Evolutionary conservation across 371 early-diverging fungal genomes (phyloP).

Genomic region (Rhizopus microsporus): DNA sequence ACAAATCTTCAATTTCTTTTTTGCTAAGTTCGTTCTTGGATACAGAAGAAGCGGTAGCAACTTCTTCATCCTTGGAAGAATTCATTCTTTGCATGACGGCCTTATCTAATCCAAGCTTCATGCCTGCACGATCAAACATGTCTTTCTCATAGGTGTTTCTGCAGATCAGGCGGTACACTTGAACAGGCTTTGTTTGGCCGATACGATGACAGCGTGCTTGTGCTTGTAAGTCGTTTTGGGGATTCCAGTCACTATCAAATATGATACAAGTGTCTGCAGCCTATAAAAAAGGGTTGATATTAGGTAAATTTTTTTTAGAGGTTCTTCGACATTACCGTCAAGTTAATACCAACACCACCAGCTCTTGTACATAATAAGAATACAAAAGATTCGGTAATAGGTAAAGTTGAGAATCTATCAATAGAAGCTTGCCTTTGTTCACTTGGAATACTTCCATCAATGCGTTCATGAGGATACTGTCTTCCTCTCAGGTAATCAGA

Average conservation of each 20-base stretch:
- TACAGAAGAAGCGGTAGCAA: slow-evolving; percentile 13
- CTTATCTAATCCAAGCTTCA: slow-evolving; percentile 89
- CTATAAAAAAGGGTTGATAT: slow-evolving; percentile 8
- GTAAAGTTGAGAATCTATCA: slow-evolving; percentile 83
- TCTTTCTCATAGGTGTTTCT: slow-evolving; percentile 91
- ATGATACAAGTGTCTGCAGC: slow-evolving; percentile 95
- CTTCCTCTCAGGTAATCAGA: slow-evolving; percentile 83
- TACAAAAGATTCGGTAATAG: slow-evolving; percentile 73
- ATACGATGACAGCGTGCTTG: slow-evolving; percentile 91
- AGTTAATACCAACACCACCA: slow-evolving; percentile 93
- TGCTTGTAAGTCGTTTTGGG: slow-evolving; percentile 95
- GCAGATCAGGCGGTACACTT: slow-evolving; percentile 86
- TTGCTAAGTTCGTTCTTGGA: slow-evolving; percentile 56
- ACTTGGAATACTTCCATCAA: slow-evolving; percentile 87
- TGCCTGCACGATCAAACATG: slow-evolving; percentile 94
- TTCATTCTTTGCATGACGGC: slow-evolving; percentile 65
- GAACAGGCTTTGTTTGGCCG: slow-evolving; percentile 91
- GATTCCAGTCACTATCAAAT: slow-evolving; percentile 97
- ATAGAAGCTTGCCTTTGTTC: slow-evolving; percentile 92
- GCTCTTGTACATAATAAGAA: slow-evolving; percentile 86
- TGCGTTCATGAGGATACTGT: slow-evolving; percentile 79
- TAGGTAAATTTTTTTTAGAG: background rate
- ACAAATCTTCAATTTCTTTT: slow-evolving; percentile 82
- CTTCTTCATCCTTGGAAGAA: slow-evolving; percentile 19
- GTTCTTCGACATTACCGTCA: slow-evolving; percentile 47